Percentiles rank a stretch among this genome's conserved stretches.
Conservation (phyloP, 1,284 basidiomycete genomes). For the Lignosus rhinocerotis region DNA sequence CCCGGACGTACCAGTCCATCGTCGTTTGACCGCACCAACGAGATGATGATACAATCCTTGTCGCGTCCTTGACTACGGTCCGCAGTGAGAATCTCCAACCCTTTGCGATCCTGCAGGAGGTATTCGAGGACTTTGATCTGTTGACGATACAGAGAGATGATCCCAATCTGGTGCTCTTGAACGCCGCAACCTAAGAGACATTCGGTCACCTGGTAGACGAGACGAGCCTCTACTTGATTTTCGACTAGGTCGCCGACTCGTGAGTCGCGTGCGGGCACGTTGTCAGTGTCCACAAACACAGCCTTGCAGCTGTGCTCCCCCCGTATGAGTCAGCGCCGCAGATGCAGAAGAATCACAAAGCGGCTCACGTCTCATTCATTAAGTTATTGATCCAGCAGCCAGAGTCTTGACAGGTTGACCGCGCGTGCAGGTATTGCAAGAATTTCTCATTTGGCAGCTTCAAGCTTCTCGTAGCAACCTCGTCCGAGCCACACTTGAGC, state of each 20-base stretch:
- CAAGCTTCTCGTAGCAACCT: constrained; percentile 65
- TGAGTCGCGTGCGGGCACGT: constrained; percentile 73
- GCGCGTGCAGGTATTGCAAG: constrained; percentile 41
- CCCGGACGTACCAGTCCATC: constrained; percentile 57
- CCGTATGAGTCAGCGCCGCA: not conserved
- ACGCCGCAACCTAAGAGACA: constrained; percentile 71
- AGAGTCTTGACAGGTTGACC: constrained; percentile 27
- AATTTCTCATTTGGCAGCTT: constrained; percentile 49
- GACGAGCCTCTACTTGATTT: constrained; percentile 78
- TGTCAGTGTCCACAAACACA: constrained; percentile 92
- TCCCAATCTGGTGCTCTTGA: constrained; percentile 70
- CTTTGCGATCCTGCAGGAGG: constrained; percentile 49
- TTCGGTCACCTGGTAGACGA: constrained; percentile 65
- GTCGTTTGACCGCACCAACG: constrained; percentile 88
- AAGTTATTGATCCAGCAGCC: constrained; percentile 76
- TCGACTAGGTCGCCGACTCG: constrained; percentile 88
- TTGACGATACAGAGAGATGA: constrained; percentile 92
- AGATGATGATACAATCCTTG: constrained; percentile 94
- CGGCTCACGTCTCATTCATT: constrained; percentile 61
- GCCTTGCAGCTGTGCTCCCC: constrained; percentile 65
- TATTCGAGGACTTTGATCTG: constrained; percentile 86
- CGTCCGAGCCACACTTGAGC: constrained; percentile 77
- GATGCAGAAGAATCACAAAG: not conserved
- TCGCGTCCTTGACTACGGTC: constrained; percentile 96
- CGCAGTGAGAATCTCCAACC: constrained; percentile 90